Percentiles rank a stretch among this genome's conserved stretches.
These are phyloP conservation scores for Leccinum boreale DNA, from an alignment of 768 basidiomycete genomes.

Conservation along the genomic window DNA sequence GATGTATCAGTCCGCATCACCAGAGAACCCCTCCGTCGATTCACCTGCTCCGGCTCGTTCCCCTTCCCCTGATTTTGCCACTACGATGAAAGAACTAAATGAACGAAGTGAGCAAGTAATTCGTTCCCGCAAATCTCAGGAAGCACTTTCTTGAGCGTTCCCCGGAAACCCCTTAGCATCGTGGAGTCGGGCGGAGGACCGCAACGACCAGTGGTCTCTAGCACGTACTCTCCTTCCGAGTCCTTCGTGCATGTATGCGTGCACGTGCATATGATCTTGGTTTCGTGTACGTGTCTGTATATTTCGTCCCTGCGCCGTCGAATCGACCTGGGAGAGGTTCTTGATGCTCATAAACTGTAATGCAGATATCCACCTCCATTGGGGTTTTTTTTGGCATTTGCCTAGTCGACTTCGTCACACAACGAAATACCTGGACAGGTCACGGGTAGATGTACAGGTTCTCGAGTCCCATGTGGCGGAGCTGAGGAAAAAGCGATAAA, in stretches of 20 bases:
- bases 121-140: background rate
- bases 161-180: background rate
- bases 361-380: no score
- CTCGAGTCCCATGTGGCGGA: no score
- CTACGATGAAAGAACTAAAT: background rate
- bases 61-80: background rate
- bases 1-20: background rate
- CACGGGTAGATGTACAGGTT: no score
- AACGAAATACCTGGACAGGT: background rate
- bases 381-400: no score
- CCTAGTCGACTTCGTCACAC: no score
- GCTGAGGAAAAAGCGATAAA: no score
- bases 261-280: background rate
- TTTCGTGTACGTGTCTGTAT: background rate
- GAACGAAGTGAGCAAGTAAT: background rate
- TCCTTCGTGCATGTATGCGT: no score
- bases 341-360: no score
- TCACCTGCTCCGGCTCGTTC: background rate
- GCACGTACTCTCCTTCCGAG: background rate
- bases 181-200: background rate
- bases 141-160: background rate
- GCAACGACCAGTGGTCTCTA: no score
- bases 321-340: no score
- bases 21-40: background rate
- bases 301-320: no score